Percentiles rank a stretch among this genome's conserved stretches.
Conservation (phyloP, 441 rosid species). For the Sinapis alba region DNA sequence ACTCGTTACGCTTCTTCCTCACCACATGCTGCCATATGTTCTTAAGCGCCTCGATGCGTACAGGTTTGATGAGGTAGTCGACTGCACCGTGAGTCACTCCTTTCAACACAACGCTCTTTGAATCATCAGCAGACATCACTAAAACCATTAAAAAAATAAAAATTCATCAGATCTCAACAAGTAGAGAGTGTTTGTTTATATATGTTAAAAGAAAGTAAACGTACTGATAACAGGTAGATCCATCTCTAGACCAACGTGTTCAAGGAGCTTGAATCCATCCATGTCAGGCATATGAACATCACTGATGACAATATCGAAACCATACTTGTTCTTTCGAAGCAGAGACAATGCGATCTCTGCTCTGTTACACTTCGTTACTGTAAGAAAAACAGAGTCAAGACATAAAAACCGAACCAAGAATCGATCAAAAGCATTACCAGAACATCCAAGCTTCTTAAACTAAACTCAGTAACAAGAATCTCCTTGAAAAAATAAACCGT, state of each 20-base stretch:
- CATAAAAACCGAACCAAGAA: not conserved
- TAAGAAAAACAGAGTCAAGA: conserved; percentile 3
- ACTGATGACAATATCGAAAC: conserved; percentile 83
- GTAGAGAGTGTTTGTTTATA: not conserved
- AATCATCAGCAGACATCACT: conserved; percentile 99
- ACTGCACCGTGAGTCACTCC: conserved; percentile 97
- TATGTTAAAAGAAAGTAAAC: conserved; percentile 19
- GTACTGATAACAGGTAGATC: conserved; percentile 96
- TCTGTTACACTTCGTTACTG: conserved; percentile 88
- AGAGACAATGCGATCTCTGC: conserved; percentile 74
- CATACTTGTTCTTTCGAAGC: conserved; percentile 69
- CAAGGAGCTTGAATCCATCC: conserved; percentile 96
- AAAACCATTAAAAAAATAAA: not conserved
- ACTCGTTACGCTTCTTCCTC: conserved; percentile 67
- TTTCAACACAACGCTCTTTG: conserved; percentile 82
- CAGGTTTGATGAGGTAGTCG: conserved; percentile 85
- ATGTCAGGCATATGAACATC: conserved; percentile 99
- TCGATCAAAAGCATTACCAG: not conserved
- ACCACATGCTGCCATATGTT: conserved; percentile 98
- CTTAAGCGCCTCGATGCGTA: conserved; percentile 83
- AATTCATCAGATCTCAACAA: conserved; percentile 1
- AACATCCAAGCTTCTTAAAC: not conserved
- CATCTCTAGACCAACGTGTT: conserved; percentile 81
- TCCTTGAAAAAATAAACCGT: not conserved
- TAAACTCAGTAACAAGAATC: not conserved